Evolutionary conservation across 2,329 filamentous ascomycete species (phyloP).

Genomic region (Fusarium kyushuense): DNA sequence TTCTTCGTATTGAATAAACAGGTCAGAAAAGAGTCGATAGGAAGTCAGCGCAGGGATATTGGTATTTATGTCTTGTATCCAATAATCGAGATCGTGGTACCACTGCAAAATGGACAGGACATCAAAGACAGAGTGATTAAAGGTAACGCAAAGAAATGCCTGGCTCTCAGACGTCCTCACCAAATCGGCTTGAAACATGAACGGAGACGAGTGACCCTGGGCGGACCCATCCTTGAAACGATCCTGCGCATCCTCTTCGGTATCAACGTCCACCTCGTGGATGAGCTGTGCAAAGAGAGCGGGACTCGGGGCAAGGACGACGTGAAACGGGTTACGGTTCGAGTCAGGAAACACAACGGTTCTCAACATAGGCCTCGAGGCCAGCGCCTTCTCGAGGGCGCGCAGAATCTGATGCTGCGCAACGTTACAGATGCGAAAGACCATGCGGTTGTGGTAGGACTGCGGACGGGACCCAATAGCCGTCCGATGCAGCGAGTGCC

Average conservation of each 20-base stretch:
- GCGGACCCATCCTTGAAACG: conserved; percentile 39
- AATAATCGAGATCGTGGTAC: conserved; percentile 51
- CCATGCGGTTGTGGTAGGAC: conserved; percentile 52
- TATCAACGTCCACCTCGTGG: conserved; percentile 35
- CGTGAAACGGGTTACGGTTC: conserved; percentile 45
- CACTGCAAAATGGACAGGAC: conserved; percentile 51
- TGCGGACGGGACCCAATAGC: conserved; percentile 51
- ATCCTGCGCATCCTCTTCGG: conserved; percentile 39
- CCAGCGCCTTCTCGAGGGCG: conserved; percentile 47
- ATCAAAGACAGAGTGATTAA: conserved; percentile 54
- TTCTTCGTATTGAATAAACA: conserved; percentile 49
- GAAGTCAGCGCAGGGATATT: conserved; percentile 44
- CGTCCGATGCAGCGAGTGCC: conserved; percentile 48
- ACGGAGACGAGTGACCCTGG: conserved; percentile 37
- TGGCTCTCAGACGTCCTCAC: conserved; percentile 37
- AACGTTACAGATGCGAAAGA: conserved; percentile 46
- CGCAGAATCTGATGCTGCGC: conserved; percentile 42
- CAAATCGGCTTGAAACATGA: conserved; percentile 51
- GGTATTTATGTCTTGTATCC: conserved; percentile 42
- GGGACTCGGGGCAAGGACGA: conserved; percentile 40
- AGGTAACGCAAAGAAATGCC: conserved; percentile 47
- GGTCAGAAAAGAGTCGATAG: conserved; percentile 51
- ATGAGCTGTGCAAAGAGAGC: conserved; percentile 48
- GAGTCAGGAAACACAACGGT: conserved; percentile 44
- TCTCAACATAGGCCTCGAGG: conserved; percentile 48